A percentile compares a stretch with the other conserved stretches of the same genome.
Evolutionary conservation across 2,329 filamentous ascomycete species (phyloP).

Genomic region (Fusarium coicis): DNA sequence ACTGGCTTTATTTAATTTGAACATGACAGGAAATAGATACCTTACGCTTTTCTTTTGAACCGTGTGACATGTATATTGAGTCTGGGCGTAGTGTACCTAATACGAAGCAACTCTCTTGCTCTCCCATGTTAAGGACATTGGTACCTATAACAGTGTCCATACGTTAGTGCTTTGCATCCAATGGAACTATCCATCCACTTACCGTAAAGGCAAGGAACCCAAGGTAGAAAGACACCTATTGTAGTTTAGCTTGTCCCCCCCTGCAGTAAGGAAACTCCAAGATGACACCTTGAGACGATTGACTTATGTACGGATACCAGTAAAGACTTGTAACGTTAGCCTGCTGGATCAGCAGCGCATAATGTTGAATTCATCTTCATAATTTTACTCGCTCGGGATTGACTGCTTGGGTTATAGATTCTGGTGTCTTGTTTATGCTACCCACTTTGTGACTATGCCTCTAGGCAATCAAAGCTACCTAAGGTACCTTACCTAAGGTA

Average conservation of each 20-base stretch:
- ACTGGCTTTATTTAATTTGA: slow-evolving; percentile 17
- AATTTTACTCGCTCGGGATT: not conserved
- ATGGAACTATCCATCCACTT: not conserved
- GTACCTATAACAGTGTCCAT: not conserved
- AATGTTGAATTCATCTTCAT: not conserved
- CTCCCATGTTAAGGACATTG: not conserved
- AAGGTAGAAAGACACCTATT: slow-evolving; percentile 1
- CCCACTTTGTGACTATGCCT: not conserved
- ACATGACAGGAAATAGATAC: slow-evolving; percentile 4
- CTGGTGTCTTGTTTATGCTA: not conserved
- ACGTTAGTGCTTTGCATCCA: not conserved
- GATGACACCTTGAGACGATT: slow-evolving; percentile 35
- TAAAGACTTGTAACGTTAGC: not conserved
- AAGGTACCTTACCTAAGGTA: no score
- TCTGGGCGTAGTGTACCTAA: slow-evolving; percentile 1
- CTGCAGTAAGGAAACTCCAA: slow-evolving; percentile 25
- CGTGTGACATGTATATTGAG: slow-evolving; percentile 12
- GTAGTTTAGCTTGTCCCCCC: slow-evolving; percentile 12
- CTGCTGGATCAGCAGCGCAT: not conserved
- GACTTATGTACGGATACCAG: not conserved
- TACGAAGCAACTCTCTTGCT: not conserved
- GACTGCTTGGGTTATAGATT: not conserved
- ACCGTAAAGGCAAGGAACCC: not conserved
- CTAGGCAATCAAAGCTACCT: no score
- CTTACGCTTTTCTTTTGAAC: not conserved